A percentile compares a stretch with the other conserved stretches of the same genome.
Evolutionary conservation across 371 early-diverging fungal genomes (phyloP).

Genomic region (Actinomortierella ambigua): DNA sequence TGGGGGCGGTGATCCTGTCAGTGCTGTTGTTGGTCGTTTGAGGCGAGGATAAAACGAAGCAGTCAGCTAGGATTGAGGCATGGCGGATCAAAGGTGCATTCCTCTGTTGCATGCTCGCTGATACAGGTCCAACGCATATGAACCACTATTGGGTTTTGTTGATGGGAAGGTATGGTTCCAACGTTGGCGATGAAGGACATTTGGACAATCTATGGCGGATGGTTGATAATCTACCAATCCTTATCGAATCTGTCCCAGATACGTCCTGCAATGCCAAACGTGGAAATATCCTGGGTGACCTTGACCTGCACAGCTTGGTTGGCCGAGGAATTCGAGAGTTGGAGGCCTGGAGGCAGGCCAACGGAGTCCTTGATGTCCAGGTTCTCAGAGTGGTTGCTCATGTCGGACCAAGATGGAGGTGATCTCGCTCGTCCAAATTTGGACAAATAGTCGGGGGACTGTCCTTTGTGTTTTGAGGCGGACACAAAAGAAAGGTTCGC

Average conservation of each 20-base stretch:
- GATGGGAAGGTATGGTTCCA: too few relatives aligned
- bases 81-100: conserved; percentile 24
- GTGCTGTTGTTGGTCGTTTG: not conserved
- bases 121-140: conserved; percentile 26
- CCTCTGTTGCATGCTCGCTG: conserved; percentile 13
- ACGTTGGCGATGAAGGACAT: too few relatives aligned
- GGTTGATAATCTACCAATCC: too few relatives aligned
- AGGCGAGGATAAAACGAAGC: conserved; percentile 10
- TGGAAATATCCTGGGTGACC: conserved; percentile 31
- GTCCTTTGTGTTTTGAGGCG: too few relatives aligned
- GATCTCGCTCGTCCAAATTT: too few relatives aligned
- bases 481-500: too few relatives aligned
- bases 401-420: not conserved
- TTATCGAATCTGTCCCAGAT: conserved; percentile 35
- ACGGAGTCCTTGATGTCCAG: conserved; percentile 28
- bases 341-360: conserved; percentile 19
- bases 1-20: not conserved
- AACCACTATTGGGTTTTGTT: too few relatives aligned
- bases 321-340: not conserved
- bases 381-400: conserved; percentile 32
- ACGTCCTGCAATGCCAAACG: conserved; percentile 38
- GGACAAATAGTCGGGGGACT: too few relatives aligned
- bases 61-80: conserved; percentile 28
- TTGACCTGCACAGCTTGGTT: conserved; percentile 1
- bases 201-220: too few relatives aligned